A percentile compares a stretch with the other conserved stretches of the same genome.
Evolutionary conservation across 495 filamentous ascomycete species (phyloP).

Genomic region (Podospora bellae-mahoneyi): DNA sequence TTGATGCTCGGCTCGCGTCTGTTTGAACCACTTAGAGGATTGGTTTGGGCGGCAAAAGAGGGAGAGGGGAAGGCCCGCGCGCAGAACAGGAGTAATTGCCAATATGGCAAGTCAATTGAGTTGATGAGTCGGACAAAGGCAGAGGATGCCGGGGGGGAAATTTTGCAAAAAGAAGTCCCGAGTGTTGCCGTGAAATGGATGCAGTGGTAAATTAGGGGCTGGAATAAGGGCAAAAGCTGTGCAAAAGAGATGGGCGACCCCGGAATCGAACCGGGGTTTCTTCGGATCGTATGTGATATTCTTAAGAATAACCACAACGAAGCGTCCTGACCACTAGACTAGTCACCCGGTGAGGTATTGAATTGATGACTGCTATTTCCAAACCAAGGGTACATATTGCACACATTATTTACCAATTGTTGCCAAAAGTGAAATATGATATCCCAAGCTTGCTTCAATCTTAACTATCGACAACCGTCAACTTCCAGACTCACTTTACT

Average conservation of each 20-base stretch:
- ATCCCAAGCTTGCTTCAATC: too few species aligned
- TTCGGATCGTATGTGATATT: constrained; percentile 17
- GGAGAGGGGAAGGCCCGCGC: neutral
- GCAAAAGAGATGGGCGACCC: constrained; percentile 19
- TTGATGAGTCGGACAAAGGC: neutral
- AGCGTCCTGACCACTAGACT: constrained; percentile 19
- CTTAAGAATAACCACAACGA: constrained; percentile 11
- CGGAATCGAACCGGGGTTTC: constrained; percentile 29
- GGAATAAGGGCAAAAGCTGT: neutral
- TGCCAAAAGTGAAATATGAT: too few species aligned
- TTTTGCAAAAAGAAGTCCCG: neutral
- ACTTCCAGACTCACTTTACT: neutral
- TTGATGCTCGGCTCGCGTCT: neutral
- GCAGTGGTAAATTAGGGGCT: neutral
- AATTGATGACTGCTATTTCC: neutral
- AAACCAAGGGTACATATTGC: neutral
- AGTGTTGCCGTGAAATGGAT: too few species aligned
- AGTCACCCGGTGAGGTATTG: constrained; percentile 11
- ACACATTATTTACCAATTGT: too few species aligned
- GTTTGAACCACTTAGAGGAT: neutral
- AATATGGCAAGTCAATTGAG: neutral
- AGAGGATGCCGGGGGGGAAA: neutral
- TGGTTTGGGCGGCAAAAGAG: neutral
- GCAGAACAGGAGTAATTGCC: neutral
- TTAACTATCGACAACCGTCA: too few species aligned